Percentiles rank a stretch among this genome's conserved stretches.
These are phyloP conservation scores for Malania oleifera DNA, from an alignment of 164 flowering plant species.

Conservation along the genomic window DNA sequence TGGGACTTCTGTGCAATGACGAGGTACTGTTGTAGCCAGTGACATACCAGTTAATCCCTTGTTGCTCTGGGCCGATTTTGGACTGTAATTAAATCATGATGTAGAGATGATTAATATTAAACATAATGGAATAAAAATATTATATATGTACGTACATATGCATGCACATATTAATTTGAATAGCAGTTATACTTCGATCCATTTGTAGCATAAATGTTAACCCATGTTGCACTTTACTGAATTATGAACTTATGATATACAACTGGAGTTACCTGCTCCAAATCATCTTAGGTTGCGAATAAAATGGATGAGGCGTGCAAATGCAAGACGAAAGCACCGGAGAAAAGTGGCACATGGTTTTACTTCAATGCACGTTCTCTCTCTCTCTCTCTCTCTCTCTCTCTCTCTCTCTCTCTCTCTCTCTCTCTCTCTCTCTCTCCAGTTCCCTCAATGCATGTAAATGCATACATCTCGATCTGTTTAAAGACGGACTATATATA, in stretches of 20 bases:
- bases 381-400: no score
- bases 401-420: no score
- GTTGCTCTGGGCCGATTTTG: background rate
- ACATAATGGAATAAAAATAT: background rate
- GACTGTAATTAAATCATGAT: conserved; percentile 12
- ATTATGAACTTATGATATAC: no score
- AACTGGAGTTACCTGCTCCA: background rate
- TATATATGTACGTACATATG: background rate
- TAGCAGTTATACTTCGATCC: no score
- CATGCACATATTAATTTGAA: no score
- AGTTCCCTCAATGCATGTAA: background rate
- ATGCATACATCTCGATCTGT: no score
- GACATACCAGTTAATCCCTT: conserved; percentile 10
- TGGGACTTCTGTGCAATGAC: conserved; percentile 35
- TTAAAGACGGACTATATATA: no score
- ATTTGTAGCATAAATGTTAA: no score
- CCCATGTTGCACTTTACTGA: no score
- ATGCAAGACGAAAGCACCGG: conserved; percentile 7
- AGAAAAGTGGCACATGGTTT: conserved; percentile 8
- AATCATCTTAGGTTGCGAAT: conserved; percentile 5
- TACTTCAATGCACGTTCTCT: background rate
- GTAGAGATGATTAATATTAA: background rate
- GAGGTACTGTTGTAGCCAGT: conserved; percentile 13
- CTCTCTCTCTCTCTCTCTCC: background rate
- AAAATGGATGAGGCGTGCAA: background rate